Evolutionary conservation across 2,329 filamentous ascomycete species (phyloP).

Genomic region (Xylaria polymorpha): DNA sequence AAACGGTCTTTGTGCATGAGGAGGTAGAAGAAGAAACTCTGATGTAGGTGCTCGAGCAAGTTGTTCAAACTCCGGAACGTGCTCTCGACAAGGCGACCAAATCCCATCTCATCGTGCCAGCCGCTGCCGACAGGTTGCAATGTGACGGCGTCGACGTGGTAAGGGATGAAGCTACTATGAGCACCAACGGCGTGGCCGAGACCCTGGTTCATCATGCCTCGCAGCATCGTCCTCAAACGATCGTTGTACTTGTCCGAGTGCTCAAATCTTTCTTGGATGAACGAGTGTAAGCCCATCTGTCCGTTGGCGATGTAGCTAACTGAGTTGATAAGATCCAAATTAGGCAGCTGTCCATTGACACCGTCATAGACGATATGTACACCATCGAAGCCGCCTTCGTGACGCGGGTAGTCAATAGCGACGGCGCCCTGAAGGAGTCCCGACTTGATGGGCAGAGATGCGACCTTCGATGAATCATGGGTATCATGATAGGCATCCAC

Average conservation of each 20-base stretch:
- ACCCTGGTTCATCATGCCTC: constrained; percentile 92
- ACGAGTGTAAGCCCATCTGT: constrained; percentile 89
- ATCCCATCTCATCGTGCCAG: constrained; percentile 97
- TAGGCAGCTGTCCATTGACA: constrained; percentile 93
- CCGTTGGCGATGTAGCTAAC: constrained; percentile 86
- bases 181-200: constrained; percentile 89
- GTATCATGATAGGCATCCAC: constrained; percentile 97
- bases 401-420: constrained; percentile 89
- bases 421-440: constrained; percentile 92
- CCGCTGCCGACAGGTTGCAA: constrained; percentile 89
- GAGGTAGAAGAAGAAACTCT: constrained; percentile 99
- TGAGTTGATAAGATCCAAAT: constrained; percentile 95
- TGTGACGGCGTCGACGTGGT: constrained; percentile 96
- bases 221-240: constrained; percentile 86
- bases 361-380: constrained; percentile 95
- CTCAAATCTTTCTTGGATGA: constrained; percentile 85
- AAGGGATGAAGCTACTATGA: constrained; percentile 96
- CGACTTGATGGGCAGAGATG: constrained; percentile 86
- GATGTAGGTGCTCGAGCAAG: constrained; percentile 93
- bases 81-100: constrained; percentile 89
- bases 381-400: constrained; percentile 82
- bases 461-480: constrained; percentile 76
- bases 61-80: constrained; percentile 96
- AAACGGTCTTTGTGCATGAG: constrained; percentile 92
- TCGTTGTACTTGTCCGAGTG: constrained; percentile 82